Conservation (phyloP, 768 basidiomycete species). For the Boletus rubescentipes region DNA sequence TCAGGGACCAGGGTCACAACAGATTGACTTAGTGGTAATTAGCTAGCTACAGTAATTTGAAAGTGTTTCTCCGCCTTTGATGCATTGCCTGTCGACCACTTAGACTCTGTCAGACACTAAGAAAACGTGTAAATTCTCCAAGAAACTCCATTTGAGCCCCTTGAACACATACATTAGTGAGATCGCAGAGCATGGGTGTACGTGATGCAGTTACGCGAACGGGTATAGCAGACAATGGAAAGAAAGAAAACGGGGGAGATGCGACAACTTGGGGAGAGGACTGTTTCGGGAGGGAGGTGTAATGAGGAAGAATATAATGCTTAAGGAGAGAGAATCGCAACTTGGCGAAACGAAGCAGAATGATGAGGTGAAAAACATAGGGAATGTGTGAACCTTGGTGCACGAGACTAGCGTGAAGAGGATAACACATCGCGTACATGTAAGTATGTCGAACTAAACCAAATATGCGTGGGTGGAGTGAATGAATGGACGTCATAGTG, state of each 20-base stretch:
- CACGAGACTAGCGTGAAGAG: conserved; percentile 18
- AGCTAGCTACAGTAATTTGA: neutral
- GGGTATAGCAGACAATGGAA: conserved; percentile 30
- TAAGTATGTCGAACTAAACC: conserved; percentile 21
- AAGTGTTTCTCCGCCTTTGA: neutral
- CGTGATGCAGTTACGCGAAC: conserved; percentile 28
- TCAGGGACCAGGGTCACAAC: neutral
- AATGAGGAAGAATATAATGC: conserved; percentile 15
- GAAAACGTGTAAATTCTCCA: conserved; percentile 13
- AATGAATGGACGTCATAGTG: conserved; percentile 21
- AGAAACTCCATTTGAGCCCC: conserved; percentile 9
- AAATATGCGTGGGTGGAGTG: conserved; percentile 9
- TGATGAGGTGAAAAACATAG: conserved; percentile 6
- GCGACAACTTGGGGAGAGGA: conserved; percentile 16
- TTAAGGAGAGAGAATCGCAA: conserved; percentile 6
- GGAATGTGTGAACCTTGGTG: conserved; percentile 5
- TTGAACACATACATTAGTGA: conserved; percentile 32
- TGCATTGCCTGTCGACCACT: neutral
- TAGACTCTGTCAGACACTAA: neutral
- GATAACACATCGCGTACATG: conserved; percentile 21
- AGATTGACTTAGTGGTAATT: too few relatives aligned
- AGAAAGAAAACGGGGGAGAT: conserved; percentile 6
- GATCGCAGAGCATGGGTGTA: conserved; percentile 29
- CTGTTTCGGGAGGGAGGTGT: conserved; percentile 18
- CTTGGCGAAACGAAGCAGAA: conserved; percentile 10